Percentiles rank a stretch among this genome's conserved stretches.
Evolutionary conservation across 1,139 yeast species (phyloP).

Genomic region (Hyphopichia wangnamkhiaoensis): DNA sequence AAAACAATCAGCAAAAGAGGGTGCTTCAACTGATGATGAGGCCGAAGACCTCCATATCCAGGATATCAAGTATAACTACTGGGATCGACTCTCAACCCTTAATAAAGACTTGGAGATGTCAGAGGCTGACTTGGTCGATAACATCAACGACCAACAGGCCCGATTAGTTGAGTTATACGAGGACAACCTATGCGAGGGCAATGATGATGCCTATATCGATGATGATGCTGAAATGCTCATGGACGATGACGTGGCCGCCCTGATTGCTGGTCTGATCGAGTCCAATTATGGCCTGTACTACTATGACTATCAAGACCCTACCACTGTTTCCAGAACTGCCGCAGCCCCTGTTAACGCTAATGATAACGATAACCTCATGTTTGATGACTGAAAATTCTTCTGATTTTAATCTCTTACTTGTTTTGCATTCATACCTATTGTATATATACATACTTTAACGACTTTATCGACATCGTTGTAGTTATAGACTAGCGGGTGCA

Average conservation of each 20-base stretch:
- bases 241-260: constrained; percentile 5
- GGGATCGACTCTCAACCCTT: constrained; percentile 31
- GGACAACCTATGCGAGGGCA: neutral
- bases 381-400: neutral
- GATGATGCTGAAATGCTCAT: constrained; percentile 9
- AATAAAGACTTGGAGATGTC: constrained; percentile 33
- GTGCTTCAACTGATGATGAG: constrained; percentile 13
- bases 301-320: constrained; percentile 8
- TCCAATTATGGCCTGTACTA: constrained; percentile 27
- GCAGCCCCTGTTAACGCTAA: neutral
- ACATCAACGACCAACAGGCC: neutral
- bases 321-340: neutral
- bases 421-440: neutral
- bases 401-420: neutral
- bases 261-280: constrained; percentile 11
- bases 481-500: too few species aligned
- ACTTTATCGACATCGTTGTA: too few species aligned
- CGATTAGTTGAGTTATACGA: constrained; percentile 5
- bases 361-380: neutral
- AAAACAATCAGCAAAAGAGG: constrained; percentile 2
- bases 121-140: constrained; percentile 12
- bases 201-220: constrained; percentile 4
- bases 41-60: constrained; percentile 18
- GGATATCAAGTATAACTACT: constrained; percentile 34
- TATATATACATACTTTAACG: too few species aligned